A percentile compares a stretch with the other conserved stretches of the same genome.
Conservation (phyloP, 345 rosid genomes). For the Microcos paniculata region DNA sequence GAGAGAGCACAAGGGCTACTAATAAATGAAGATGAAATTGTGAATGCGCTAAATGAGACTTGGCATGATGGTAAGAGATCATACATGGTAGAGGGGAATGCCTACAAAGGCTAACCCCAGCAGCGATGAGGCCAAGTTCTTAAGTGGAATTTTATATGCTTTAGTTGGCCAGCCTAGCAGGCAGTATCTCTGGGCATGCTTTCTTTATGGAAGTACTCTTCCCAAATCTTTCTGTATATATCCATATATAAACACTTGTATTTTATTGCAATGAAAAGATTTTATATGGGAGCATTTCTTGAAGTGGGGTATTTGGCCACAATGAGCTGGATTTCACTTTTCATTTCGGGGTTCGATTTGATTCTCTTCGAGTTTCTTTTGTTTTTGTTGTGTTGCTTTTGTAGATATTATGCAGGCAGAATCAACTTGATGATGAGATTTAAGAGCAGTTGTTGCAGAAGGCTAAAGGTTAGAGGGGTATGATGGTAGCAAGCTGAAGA, state of each 20-base stretch:
- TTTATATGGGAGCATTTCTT: neutral
- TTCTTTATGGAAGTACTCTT: neutral
- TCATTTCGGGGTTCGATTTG: neutral
- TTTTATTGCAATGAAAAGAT: neutral
- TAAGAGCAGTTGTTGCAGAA: slow-evolving; percentile 56
- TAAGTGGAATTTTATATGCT: slow-evolving; percentile 77
- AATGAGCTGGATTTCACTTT: neutral
- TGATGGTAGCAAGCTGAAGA: slow-evolving; percentile 70
- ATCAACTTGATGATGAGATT: slow-evolving; percentile 52
- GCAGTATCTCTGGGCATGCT: slow-evolving; percentile 69
- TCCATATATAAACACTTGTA: neutral
- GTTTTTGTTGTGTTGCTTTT: slow-evolving; percentile 5
- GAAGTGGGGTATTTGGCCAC: neutral
- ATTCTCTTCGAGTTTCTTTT: neutral
- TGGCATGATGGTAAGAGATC: slow-evolving; percentile 72
- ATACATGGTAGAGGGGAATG: slow-evolving; percentile 59
- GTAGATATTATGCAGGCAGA: slow-evolving; percentile 66
- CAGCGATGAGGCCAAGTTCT: slow-evolving; percentile 80
- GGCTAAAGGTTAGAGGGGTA: slow-evolving; percentile 56
- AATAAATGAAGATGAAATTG: slow-evolving; percentile 73
- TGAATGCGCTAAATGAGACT: slow-evolving; percentile 74
- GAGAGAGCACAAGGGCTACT: slow-evolving; percentile 74
- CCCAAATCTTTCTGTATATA: neutral
- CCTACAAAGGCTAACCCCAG: slow-evolving; percentile 68
- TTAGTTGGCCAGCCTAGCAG: slow-evolving; percentile 73